Evolutionary conservation across 2,329 filamentous ascomycete genomes (phyloP).

Genomic region (Fusarium tupiense): DNA sequence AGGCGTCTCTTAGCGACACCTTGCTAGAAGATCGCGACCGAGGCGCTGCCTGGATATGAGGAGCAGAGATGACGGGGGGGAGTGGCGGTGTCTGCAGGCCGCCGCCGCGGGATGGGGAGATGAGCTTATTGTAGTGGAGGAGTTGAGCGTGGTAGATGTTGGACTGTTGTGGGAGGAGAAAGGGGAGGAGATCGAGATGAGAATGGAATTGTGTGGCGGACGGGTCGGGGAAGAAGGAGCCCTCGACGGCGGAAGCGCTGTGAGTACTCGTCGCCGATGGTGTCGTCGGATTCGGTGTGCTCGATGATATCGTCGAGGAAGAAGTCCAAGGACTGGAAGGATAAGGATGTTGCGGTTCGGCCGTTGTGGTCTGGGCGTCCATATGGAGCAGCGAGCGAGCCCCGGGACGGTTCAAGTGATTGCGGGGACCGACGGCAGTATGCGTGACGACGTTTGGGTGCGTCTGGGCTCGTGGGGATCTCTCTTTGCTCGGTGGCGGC

Average conservation of each 20-base stretch:
- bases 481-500: constrained; percentile 28
- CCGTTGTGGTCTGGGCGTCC: constrained; percentile 51
- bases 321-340: constrained; percentile 46
- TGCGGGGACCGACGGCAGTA: constrained; percentile 37
- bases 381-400: constrained; percentile 50
- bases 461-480: constrained; percentile 26
- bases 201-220: constrained; percentile 50
- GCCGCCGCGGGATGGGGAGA: constrained; percentile 65
- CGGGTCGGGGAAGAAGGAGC: constrained; percentile 45
- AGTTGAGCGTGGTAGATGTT: constrained; percentile 70
- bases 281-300: constrained; percentile 40
- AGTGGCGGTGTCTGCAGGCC: constrained; percentile 66
- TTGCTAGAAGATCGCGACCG: constrained; percentile 69
- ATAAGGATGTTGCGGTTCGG: constrained; percentile 53
- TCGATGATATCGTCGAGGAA: constrained; percentile 42
- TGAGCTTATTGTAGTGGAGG: constrained; percentile 72
- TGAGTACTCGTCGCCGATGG: constrained; percentile 42
- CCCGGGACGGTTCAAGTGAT: constrained; percentile 40
- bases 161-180: constrained; percentile 67
- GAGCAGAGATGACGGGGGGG: constrained; percentile 64
- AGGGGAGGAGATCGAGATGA: constrained; percentile 64
- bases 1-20: constrained; percentile 64
- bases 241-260: constrained; percentile 44
- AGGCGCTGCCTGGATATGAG: constrained; percentile 65
- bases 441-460: constrained; percentile 36